phyloP scores from a whole-genome alignment of 1,139 yeast genomes.

The Geotrichum siamense region DNA sequence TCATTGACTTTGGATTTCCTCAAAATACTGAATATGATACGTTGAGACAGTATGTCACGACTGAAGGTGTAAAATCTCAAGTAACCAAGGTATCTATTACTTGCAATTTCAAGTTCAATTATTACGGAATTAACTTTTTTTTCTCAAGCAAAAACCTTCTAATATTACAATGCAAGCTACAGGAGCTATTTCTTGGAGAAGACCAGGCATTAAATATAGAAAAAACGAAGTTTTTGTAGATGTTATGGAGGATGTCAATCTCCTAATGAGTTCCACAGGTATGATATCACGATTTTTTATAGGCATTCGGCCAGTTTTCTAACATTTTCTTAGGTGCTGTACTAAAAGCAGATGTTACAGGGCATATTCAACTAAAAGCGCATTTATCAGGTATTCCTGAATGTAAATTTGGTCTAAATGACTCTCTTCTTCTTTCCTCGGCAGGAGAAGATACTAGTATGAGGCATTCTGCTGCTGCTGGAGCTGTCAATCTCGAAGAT shows the following conservation, averaged over 20 bases:
- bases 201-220: conserved; percentile 64
- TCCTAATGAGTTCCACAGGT: conserved; percentile 46
- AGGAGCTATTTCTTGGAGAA: conserved; percentile 59
- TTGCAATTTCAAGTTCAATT: too few relatives aligned
- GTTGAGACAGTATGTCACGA: conserved; percentile 38
- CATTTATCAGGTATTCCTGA: conserved; percentile 73
- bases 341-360: conserved; percentile 68
- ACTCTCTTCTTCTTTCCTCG: conserved; percentile 32
- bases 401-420: conserved; percentile 60
- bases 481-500: conserved; percentile 58
- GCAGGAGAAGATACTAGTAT: conserved; percentile 24
- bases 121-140: too few relatives aligned
- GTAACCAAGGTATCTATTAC: conserved; percentile 11
- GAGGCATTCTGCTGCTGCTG: conserved; percentile 37
- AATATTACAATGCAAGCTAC: conserved; percentile 38
- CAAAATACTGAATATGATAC: conserved; percentile 55
- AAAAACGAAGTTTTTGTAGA: conserved; percentile 75
- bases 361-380: conserved; percentile 63
- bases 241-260: conserved; percentile 66
- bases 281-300: not conserved
- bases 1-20: conserved; percentile 78
- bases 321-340: conserved; percentile 41
- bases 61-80: conserved; percentile 27
- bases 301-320: too few relatives aligned
- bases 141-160: conserved; percentile 24